A percentile compares a stretch with the other conserved stretches of the same genome.
These are phyloP conservation scores for Uromyces viciae-fabae DNA, from an alignment of 1,284 basidiomycete species.

Conservation along the genomic window DNA sequence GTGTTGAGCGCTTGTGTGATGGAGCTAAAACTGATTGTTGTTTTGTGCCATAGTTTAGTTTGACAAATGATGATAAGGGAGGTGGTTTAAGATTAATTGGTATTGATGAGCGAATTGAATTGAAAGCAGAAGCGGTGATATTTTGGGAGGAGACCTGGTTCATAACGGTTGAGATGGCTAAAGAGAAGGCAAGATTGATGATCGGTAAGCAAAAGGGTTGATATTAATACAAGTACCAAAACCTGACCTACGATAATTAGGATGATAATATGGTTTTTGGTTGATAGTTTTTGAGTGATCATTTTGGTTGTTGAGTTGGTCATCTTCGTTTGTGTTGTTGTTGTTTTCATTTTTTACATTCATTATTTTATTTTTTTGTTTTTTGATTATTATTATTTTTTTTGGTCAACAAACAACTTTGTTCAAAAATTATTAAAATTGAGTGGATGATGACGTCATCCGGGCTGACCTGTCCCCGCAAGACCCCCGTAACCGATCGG, in stretches of 20 bases:
- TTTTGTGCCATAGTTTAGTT: neutral
- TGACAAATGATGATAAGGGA: slow-evolving; percentile 32
- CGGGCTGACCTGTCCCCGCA: no score
- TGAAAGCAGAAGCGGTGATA: slow-evolving; percentile 27
- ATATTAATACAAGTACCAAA: neutral
- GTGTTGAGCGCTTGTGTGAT: slow-evolving; percentile 62
- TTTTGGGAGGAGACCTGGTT: slow-evolving; percentile 31
- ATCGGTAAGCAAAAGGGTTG: neutral
- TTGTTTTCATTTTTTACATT: no score
- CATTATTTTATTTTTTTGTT: no score
- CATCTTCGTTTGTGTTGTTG: no score
- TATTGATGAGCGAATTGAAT: slow-evolving; percentile 37
- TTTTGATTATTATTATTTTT: no score
- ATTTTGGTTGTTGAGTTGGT: no score
- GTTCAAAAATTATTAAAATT: no score
- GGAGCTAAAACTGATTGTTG: slow-evolving; percentile 30
- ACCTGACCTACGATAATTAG: slow-evolving; percentile 14
- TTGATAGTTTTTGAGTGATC: no score
- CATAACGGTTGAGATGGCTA: slow-evolving; percentile 41
- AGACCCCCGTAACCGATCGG: no score
- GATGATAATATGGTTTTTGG: neutral
- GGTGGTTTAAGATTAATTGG: slow-evolving; percentile 37
- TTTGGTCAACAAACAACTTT: no score
- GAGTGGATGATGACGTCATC: no score
- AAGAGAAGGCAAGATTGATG: neutral